Conservation (phyloP, 257 asterid genomes). For the Coffea canephora region DNA sequence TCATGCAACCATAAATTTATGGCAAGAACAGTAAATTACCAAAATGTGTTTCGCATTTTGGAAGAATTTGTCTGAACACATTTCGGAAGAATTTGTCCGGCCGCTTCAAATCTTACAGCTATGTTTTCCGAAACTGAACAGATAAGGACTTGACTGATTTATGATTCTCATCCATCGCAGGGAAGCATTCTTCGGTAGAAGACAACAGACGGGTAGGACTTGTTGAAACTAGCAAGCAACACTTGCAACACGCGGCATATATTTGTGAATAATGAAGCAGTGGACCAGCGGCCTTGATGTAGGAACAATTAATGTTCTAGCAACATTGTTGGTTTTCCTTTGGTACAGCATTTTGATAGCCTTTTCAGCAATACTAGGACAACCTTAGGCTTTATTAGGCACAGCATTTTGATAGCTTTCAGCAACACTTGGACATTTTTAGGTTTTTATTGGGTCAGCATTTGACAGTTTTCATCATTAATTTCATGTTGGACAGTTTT, state of each 20-base stretch:
- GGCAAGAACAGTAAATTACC: too few relatives aligned
- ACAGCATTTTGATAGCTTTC: not conserved
- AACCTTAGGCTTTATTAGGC: not conserved
- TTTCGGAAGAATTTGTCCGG: not conserved
- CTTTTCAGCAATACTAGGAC: not conserved
- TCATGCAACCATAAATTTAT: too few relatives aligned
- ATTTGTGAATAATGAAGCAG: not conserved
- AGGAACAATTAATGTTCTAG: not conserved
- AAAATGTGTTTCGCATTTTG: not conserved
- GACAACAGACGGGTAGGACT: not conserved
- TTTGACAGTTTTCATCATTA: too few relatives aligned
- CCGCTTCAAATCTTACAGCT: not conserved
- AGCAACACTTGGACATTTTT: too few relatives aligned
- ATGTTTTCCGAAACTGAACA: not conserved
- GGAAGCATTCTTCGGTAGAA: not conserved
- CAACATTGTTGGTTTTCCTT: not conserved
- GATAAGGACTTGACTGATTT: not conserved
- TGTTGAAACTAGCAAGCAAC: constrained; percentile 3
- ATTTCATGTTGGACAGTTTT: too few relatives aligned
- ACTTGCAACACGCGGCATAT: not conserved
- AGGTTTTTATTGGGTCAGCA: too few relatives aligned
- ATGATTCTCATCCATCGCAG: not conserved
- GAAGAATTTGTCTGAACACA: too few relatives aligned
- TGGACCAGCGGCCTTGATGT: not conserved
- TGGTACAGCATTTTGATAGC: not conserved